Percentiles rank a stretch among this genome's conserved stretches.
phyloP scores from a whole-genome alignment of 306 rosid species.

The Glycine latifolia region DNA sequence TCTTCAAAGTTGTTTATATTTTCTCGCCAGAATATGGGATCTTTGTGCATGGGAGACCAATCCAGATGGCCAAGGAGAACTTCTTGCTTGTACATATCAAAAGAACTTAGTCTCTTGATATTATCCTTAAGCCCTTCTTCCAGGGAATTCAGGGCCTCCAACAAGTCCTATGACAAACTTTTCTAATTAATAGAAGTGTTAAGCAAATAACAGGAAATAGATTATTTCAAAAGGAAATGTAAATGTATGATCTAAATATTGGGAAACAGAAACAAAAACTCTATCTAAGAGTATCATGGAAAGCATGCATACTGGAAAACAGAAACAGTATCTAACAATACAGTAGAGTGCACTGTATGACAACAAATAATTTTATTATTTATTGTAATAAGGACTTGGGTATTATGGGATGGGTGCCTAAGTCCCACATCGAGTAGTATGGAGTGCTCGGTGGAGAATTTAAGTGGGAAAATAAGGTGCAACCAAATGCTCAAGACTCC shows the following conservation, averaged over 20 bases:
- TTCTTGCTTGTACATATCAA: conserved; percentile 94
- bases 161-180: conserved; percentile 71
- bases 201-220: conserved; percentile 23
- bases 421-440: no score
- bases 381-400: no score
- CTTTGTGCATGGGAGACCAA: conserved; percentile 99
- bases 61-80: conserved; percentile 95
- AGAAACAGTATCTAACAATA: background rate
- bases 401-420: no score
- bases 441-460: no score
- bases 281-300: no score
- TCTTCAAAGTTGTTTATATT: conserved; percentile 85
- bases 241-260: no score
- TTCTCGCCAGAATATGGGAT: conserved; percentile 91
- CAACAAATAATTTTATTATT: conserved; percentile 2
- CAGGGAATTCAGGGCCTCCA: conserved; percentile 86
- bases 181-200: conserved; percentile 35
- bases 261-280: no score
- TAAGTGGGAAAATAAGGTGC: background rate
- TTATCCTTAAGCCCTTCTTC: conserved; percentile 91
- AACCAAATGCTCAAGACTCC: background rate
- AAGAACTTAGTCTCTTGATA: conserved; percentile 89
- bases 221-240: conserved; percentile 12
- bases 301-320: background rate
- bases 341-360: background rate